Evolutionary conservation across 129 eudicot species (phyloP), one percentile per base, ranked within the genome.

Genomic region (Erigeron canadensis): DNA sequence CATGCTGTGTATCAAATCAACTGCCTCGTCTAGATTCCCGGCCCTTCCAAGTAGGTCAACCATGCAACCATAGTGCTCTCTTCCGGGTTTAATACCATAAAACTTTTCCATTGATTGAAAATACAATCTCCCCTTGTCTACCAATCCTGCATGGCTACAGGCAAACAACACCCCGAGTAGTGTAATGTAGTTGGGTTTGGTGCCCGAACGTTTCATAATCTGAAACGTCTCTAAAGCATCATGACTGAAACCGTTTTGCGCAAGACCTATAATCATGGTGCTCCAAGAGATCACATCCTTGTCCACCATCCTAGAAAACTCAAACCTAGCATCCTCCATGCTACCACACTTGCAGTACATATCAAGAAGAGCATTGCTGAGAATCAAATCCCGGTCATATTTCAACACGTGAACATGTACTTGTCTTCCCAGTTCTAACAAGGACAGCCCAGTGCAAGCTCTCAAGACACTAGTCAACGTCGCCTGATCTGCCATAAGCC

Each of bases 291-390:
- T 89, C 19, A 89, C 93, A 73, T 89, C 96, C 80, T 79, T 89
- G 21, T 71, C 67, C 64, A 22, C 63, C 85, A 89, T 89, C 48
- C 75, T 80, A 47, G 39, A 55, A 45, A 87, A 86, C 70, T 73
- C 74, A 41, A 48, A 22, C 53, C 78, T 64, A 38, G 96, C 96
- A 76, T 89, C 96, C 67, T 79, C 86, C 78, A 89, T 80, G 77
- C 96, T 84, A 55, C 94, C 96, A 63, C 94, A 87, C 70, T 89
- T 89, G 65, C 96, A 89, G 45, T 86, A 86, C 96, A 89, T 89
- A 68, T 89, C 93, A 48, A 86, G 83, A 73, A 89, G 90, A 15
- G 90, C 93, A 43, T 89, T 89, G 57, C 88, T 79, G 5, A 89
- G 90, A 69, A 82, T 84, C 71, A 89, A 59, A 58, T 86, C 96